Base-by-base conservation (phyloP, 2,329 filamentous ascomycete species). In the Botrytis paeoniae region DNA sequence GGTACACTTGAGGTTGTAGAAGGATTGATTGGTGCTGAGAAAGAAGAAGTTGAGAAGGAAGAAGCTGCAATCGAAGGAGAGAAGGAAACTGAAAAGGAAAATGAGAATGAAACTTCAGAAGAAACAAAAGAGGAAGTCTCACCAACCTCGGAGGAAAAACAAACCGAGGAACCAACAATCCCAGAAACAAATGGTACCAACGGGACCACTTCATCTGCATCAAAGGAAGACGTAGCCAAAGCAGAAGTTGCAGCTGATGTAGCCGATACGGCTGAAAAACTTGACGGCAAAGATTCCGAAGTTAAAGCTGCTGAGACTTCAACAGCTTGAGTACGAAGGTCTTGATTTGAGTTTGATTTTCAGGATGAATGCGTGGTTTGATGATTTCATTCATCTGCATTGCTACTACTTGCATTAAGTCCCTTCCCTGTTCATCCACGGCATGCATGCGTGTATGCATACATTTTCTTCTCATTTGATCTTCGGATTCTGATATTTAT, bases 1-100 rank as follows among this genome's bases (percentile, higher is more conserved):
- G 90, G 87, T 16, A 98, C 95, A 8, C 87, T 95, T 41, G 89
- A 93, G 25, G 89, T 90, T 37, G 94, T 96, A 35, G 90, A 91
- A 85, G 89, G 89, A 80, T 83, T 97, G 60, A 89, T 95, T 41
- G 85, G 83, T 70, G 79, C 69, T 59, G 77, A 79, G 59, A 60
- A 73, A 32, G 74, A 77, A 20, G 48, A 18, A 16, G 41, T 39
- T 18, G 60, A 25, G 74, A 77, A 39, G 48, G 45, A 57, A 39
- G 62, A 64, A 25, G 43, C 48, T 51, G 14, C 22, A n/a, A 20
- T 14, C 6, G 45, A 35, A 25, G 60, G 6, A 35, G 45, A 59
- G 2, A 32, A 35, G 16, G 18, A 41, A 25, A 20, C 25, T 12
- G 60, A 62, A 6, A 62, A 62, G 25, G 25, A 41, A 8, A 41